Evolutionary conservation across 2,329 filamentous ascomycete genomes (phyloP).

Genomic region (Endoconidiophora laricicola): DNA sequence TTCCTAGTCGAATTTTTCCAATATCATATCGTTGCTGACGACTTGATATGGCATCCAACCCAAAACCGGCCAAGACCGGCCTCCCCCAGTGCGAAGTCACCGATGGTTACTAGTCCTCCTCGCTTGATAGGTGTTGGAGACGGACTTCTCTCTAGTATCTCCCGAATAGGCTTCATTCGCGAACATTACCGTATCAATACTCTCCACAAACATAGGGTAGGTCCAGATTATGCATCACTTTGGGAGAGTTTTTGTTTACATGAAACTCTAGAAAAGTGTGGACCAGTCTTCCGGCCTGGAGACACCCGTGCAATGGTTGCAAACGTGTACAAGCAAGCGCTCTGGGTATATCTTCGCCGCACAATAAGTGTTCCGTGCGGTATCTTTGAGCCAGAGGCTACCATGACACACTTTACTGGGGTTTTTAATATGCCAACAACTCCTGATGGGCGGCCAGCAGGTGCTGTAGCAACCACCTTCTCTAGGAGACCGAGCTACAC

Average conservation of each 20-base stretch:
- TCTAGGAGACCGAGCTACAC: background rate
- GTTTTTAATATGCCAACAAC: background rate
- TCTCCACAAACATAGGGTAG: background rate
- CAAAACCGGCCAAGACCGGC: constrained; percentile 22
- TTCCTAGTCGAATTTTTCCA: constrained; percentile 67
- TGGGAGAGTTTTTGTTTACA: constrained; percentile 37
- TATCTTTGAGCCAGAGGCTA: background rate
- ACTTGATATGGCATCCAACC: constrained; percentile 36
- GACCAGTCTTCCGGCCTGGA: constrained; percentile 41
- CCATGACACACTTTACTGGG: constrained; percentile 1
- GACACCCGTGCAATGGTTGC: constrained; percentile 40
- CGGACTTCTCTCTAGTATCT: constrained; percentile 62
- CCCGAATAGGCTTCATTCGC: constrained; percentile 61
- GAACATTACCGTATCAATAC: constrained; percentile 55
- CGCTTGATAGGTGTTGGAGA: constrained; percentile 68
- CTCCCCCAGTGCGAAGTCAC: constrained; percentile 27
- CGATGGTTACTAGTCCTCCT: constrained; percentile 27
- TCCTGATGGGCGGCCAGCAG: background rate
- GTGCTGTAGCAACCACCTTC: background rate
- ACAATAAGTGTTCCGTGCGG: constrained; percentile 39
- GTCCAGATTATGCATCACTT: background rate
- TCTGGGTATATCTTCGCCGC: constrained; percentile 47
- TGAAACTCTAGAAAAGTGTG: constrained; percentile 56
- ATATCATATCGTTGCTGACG: constrained; percentile 58
- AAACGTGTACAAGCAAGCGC: constrained; percentile 46